Base-by-base conservation (phyloP, 495 filamentous ascomycete genomes). In the Penicillium goetzii region DNA sequence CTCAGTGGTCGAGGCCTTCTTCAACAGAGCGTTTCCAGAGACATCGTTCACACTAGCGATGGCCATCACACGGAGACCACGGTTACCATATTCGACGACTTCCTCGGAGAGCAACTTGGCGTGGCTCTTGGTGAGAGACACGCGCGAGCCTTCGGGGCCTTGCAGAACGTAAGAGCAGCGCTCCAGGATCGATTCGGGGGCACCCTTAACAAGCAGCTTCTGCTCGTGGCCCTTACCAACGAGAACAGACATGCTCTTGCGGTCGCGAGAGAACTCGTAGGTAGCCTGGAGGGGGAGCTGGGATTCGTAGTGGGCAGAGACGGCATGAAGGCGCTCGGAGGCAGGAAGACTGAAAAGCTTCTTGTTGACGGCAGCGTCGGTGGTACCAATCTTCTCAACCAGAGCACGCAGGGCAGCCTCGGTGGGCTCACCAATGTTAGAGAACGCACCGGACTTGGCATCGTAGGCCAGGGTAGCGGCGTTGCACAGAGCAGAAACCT, bases 171-270 rank as follows among this genome's bases (percentile, higher is more conserved):
- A 83, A 41, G 91, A 88, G 79, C 96, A 99, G 45, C 96, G 90
- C 51, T 96, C 95, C 54, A 98, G 83, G 64, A 98, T 86, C 9
- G 92, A 90, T 76, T 99, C 96, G 12, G 96, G 96, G 14, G 96
- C 96, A 64, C 96, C 96, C 78, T 99, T 99, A 62, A 98, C 95
- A 26, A 99, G 86, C 15, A 99, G 88, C 72, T 89, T 90, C 74
- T 94, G 84, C 36, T 86, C 74, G 45, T 81, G 81, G 51, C 82
- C 85, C 49, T 84, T 79, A 57, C 89, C 87, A 52, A 95, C 90
- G 19, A 97, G 85, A 32, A 98, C 96, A 28, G 96, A 99, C 96
- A 99, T 99, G 73, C 96, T 98, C 84, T 99, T 99, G 23, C 96
- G 85, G 74, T 98, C 96, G 70, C 96, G 88, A 6, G 96, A 98